These are phyloP conservation scores for Amoebophrya sp. DNA, from an alignment of 169 alveolate genomes.

Conservation along the genomic window DNA sequence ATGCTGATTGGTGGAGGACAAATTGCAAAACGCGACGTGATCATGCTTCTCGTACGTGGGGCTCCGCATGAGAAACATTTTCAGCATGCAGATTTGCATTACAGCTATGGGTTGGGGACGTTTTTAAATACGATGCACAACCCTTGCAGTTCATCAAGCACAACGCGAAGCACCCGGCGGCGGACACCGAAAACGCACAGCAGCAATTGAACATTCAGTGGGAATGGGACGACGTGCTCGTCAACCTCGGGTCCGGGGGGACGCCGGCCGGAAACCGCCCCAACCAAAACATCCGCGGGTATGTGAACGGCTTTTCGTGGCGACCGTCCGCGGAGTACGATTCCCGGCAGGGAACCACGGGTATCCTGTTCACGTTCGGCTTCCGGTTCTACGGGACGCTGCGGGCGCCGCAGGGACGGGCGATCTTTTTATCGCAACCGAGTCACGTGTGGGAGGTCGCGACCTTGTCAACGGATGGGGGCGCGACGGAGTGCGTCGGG, in stretches of 20 bases:
- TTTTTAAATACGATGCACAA: no score
- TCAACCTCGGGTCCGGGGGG: neutral
- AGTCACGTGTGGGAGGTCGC: neutral
- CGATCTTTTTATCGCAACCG: neutral
- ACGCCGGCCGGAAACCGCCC: neutral
- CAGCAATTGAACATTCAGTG: neutral
- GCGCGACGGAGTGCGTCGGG: slow-evolving; percentile 4
- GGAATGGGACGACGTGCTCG: slow-evolving; percentile 15
- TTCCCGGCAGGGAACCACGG: neutral
- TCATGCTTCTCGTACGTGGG: no score
- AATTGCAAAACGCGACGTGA: no score
- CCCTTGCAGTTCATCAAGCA: slow-evolving; percentile 1
- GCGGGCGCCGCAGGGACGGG: slow-evolving; percentile 1
- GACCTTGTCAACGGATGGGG: neutral
- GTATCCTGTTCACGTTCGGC: slow-evolving; percentile 2
- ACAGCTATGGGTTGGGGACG: no score
- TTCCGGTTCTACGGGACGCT: slow-evolving; percentile 4
- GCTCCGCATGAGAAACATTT: no score
- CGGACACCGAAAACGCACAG: neutral
- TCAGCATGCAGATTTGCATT: no score
- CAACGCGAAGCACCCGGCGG: slow-evolving; percentile 20
- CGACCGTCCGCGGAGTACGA: neutral
- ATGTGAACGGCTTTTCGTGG: neutral
- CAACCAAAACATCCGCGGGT: neutral
- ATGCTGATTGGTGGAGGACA: no score